Evolutionary conservation across 2,329 filamentous ascomycete species (phyloP), one percentile per base, ranked within the genome.

Genomic region (Pseudophaeomoniella oleicola): DNA sequence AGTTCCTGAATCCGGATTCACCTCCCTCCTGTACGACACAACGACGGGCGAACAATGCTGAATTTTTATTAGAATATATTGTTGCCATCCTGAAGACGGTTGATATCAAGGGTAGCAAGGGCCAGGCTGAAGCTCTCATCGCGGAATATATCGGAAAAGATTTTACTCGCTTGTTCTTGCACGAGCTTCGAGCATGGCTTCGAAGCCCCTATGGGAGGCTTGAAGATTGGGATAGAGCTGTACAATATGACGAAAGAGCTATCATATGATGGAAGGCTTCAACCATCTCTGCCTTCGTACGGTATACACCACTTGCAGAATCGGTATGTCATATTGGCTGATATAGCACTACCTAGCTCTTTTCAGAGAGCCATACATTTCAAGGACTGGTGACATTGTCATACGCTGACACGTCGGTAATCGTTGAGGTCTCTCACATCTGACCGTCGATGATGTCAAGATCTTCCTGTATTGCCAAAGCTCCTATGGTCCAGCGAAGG

Each of bases 61-160:
- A 93, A 50, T 93, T 87, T 43, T 57, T 94, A 9, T 68, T 94
- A 6, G 83, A 92, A 50, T 94, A 92, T 53, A 74, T 93, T 37
- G 60, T 94, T 30, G 80, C 81, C 6, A 81, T 94, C 15, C 59
- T 94, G 40, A 87, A 83, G 53, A 83, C 76, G 0, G 74, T 90
- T 12, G 85, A 94, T 50, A 67, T 87, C 3, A 85, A 85, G 56
- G 81, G 75, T 3, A 83, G 80, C 42, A 70, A 71, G 29, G 86
- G 85, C 0, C 75, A 82, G 47, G 84, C 85, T 0, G 83, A 90
- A 52, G 75, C 83, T 30, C 69, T 94, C 58, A 55, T 94, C 27
- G 63, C 72, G 15, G 83, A 90, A 34, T 90, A 86, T 44, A 51
- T 94, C 3, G 86, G 86, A 0, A 65, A 76, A 38, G 72, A 79